These are phyloP conservation scores for Colletotrichum sp. DNA, from an alignment of 2,329 filamentous ascomycete species.

Conservation along the genomic window DNA sequence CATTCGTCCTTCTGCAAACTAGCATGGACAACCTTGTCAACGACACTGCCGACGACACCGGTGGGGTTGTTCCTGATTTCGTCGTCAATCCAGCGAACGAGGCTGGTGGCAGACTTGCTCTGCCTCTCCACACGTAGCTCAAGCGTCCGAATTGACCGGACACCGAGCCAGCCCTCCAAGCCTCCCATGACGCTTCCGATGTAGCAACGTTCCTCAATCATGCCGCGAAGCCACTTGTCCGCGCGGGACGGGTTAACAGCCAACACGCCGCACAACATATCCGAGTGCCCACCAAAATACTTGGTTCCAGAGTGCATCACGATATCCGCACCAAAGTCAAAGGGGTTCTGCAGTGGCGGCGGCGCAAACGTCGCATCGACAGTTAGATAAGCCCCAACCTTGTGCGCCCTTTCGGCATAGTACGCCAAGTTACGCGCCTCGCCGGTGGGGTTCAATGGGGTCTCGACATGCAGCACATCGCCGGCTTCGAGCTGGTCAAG, in stretches of 20 bases:
- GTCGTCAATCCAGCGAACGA: conserved; percentile 75
- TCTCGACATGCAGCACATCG: conserved; percentile 91
- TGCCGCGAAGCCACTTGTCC: conserved; percentile 60
- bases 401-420: conserved; percentile 76
- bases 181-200: conserved; percentile 87
- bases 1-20: conserved; percentile 78
- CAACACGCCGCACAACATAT: conserved; percentile 88
- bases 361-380: conserved; percentile 95
- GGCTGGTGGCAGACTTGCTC: conserved; percentile 68
- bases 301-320: conserved; percentile 95
- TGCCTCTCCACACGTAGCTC: conserved; percentile 83
- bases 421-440: conserved; percentile 74
- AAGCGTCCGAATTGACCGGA: conserved; percentile 84
- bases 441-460: conserved; percentile 89
- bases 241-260: conserved; percentile 60
- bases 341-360: conserved; percentile 87
- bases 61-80: conserved; percentile 41
- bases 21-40: conserved; percentile 75
- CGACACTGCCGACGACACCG: conserved; percentile 52
- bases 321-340: conserved; percentile 79
- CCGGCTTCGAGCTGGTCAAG: conserved; percentile 71
- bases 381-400: conserved; percentile 74
- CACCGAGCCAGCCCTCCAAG: conserved; percentile 90
- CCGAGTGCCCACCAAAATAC: conserved; percentile 94
- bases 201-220: conserved; percentile 74